phyloP scores from a whole-genome alignment of 768 basidiomycete genomes.

The Leucosporidium yakuticum region DNA sequence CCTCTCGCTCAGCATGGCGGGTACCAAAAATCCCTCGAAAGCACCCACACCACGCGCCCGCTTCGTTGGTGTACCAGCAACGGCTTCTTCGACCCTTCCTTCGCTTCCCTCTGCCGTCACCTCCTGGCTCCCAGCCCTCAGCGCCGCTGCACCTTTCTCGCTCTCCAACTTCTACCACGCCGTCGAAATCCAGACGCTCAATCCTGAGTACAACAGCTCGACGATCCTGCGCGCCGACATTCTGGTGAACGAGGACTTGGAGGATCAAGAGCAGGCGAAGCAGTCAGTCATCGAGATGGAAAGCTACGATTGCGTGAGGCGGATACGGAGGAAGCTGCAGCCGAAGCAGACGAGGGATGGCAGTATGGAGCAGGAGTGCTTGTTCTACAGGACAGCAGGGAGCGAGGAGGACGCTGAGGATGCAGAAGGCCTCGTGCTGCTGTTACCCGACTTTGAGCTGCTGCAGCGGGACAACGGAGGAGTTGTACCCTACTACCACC shows the following conservation, averaged over 20 bases:
- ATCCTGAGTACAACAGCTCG: slow-evolving; percentile 2
- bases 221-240: slow-evolving; percentile 1
- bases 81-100: too few species aligned
- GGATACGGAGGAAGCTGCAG: neutral
- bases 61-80: too few species aligned
- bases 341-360: neutral
- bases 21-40: too few species aligned
- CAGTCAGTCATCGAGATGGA: neutral
- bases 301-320: neutral
- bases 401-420: slow-evolving; percentile 20
- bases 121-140: neutral
- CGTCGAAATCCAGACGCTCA: neutral
- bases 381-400: neutral
- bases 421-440: slow-evolving; percentile 34
- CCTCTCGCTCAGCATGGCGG: too few species aligned
- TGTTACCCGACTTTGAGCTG: slow-evolving; percentile 43
- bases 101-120: too few species aligned
- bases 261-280: too few species aligned
- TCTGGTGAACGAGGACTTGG: neutral
- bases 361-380: neutral
- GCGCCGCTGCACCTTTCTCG: neutral
- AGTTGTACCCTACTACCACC: slow-evolving; percentile 82
- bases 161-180: neutral
- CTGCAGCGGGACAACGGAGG: slow-evolving; percentile 40
- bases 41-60: too few species aligned